Evolutionary conservation across 1,284 basidiomycete genomes (phyloP).

Genomic region (Coriolopsis trogii): DNA sequence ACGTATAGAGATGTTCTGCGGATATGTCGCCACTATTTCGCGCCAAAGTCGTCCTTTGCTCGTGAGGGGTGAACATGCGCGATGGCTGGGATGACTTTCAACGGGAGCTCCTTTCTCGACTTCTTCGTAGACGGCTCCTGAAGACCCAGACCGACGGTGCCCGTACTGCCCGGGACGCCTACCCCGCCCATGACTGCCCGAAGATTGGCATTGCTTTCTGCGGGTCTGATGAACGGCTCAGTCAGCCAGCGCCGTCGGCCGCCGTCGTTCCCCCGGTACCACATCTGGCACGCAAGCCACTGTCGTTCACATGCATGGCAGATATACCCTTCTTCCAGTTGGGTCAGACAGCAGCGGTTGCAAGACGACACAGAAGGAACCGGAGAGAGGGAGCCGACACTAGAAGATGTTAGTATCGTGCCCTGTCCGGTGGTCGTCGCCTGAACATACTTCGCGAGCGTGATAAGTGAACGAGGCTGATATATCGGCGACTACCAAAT

Average conservation of each 20-base stretch:
- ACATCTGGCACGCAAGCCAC: slow-evolving; percentile 38
- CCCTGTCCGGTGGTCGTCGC: slow-evolving; percentile 17
- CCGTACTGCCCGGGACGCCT: slow-evolving; percentile 22
- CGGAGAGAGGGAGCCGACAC: slow-evolving; percentile 5
- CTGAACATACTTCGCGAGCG: slow-evolving; percentile 31
- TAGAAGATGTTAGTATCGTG: neutral
- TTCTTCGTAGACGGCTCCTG: slow-evolving; percentile 11
- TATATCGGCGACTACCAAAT: slow-evolving; percentile 35
- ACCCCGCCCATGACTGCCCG: slow-evolving; percentile 29
- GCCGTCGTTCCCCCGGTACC: slow-evolving; percentile 36
- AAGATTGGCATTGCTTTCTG: slow-evolving; percentile 32
- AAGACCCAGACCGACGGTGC: slow-evolving; percentile 15
- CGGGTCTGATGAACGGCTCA: slow-evolving; percentile 34
- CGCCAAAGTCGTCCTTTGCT: slow-evolving; percentile 1
- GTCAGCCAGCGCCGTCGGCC: slow-evolving; percentile 31
- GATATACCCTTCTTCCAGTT: slow-evolving; percentile 26
- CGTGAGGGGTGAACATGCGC: neutral
- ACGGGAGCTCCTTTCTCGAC: slow-evolving; percentile 10
- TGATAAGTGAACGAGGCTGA: slow-evolving; percentile 34
- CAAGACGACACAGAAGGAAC: slow-evolving; percentile 28
- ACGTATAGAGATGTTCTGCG: neutral
- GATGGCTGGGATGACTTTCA: slow-evolving; percentile 13
- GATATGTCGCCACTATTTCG: slow-evolving; percentile 1
- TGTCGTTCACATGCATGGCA: slow-evolving; percentile 32
- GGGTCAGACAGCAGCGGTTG: slow-evolving; percentile 26